Conservation (phyloP, 371 early-diverging fungal species). For the Syncephalastrum monosporum region DNA sequence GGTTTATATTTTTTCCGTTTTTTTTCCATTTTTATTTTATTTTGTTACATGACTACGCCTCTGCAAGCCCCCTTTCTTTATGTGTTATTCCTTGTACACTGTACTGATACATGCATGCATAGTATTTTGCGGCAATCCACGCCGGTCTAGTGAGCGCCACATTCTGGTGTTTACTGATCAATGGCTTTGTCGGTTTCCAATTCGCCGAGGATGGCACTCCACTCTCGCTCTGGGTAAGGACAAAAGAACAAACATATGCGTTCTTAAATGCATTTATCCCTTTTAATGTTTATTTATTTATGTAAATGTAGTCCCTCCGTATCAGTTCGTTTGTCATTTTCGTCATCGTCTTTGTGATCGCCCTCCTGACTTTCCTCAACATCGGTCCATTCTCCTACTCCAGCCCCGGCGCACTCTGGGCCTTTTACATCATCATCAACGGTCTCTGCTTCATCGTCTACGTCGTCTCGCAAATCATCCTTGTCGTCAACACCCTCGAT, state of each 20-base stretch:
- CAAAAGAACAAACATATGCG: neutral
- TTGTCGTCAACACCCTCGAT: constrained; percentile 88
- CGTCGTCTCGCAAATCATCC: constrained; percentile 81
- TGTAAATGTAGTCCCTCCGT: constrained; percentile 64
- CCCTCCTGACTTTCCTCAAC: constrained; percentile 74
- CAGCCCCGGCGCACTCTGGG: constrained; percentile 73
- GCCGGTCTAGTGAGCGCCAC: constrained; percentile 74
- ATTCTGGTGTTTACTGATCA: constrained; percentile 84
- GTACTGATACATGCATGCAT: constrained; percentile 4
- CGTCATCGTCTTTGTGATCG: constrained; percentile 68
- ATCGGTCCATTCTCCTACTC: constrained; percentile 57
- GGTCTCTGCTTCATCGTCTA: constrained; percentile 78
- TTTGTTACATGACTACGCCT: constrained; percentile 1
- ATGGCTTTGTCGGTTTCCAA: constrained; percentile 93
- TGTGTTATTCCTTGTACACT: neutral
- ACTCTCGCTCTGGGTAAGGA: constrained; percentile 75
- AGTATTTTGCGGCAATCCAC: constrained; percentile 84
- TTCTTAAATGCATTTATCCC: neutral
- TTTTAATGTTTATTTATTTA: constrained; percentile 14
- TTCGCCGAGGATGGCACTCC: constrained; percentile 93
- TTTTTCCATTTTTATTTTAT: neutral
- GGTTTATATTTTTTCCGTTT: neutral
- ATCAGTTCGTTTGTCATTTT: constrained; percentile 75
- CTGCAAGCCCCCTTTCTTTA: constrained; percentile 2
- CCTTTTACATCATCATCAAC: constrained; percentile 80